Conservation (phyloP, 2,329 filamentous ascomycete species). For the Tolypocladium tundrense region DNA sequence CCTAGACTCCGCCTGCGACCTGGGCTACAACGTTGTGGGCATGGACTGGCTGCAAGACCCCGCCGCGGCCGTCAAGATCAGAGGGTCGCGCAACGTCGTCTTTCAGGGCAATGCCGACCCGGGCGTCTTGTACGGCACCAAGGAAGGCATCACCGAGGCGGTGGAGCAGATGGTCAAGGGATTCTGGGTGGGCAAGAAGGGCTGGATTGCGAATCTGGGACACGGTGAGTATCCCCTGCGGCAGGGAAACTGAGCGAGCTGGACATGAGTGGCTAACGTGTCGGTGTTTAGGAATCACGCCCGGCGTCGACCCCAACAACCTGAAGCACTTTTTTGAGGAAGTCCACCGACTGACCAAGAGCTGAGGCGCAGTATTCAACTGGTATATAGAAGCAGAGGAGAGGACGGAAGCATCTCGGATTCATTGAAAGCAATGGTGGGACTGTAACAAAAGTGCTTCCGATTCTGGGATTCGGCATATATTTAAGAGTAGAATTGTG, state of each 20-base stretch:
- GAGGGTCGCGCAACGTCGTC: constrained; percentile 62
- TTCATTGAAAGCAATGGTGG: not conserved
- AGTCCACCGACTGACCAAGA: constrained; percentile 61
- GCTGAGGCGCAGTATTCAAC: constrained; percentile 8
- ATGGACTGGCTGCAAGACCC: constrained; percentile 93
- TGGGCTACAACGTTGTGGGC: constrained; percentile 88
- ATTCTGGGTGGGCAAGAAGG: constrained; percentile 69
- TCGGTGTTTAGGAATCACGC: constrained; percentile 63
- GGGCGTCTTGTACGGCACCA: constrained; percentile 79
- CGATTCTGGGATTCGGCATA: not conserved
- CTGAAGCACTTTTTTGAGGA: constrained; percentile 91
- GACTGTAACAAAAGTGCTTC: not conserved
- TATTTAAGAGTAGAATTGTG: not conserved
- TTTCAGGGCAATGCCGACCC: constrained; percentile 96
- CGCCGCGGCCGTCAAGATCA: constrained; percentile 69
- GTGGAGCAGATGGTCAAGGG: constrained; percentile 82
- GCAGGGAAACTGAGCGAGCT: too few relatives aligned
- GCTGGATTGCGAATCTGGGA: constrained; percentile 95
- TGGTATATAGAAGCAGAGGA: not conserved
- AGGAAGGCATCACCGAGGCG: constrained; percentile 67
- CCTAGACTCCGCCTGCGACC: constrained; percentile 73
- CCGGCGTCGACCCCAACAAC: constrained; percentile 87
- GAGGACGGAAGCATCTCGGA: not conserved
- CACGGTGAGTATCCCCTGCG: constrained; percentile 55
- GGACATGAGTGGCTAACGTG: constrained; percentile 4